Base-by-base conservation (phyloP, 2,329 filamentous ascomycete genomes). In the Cytospora piceicola region DNA sequence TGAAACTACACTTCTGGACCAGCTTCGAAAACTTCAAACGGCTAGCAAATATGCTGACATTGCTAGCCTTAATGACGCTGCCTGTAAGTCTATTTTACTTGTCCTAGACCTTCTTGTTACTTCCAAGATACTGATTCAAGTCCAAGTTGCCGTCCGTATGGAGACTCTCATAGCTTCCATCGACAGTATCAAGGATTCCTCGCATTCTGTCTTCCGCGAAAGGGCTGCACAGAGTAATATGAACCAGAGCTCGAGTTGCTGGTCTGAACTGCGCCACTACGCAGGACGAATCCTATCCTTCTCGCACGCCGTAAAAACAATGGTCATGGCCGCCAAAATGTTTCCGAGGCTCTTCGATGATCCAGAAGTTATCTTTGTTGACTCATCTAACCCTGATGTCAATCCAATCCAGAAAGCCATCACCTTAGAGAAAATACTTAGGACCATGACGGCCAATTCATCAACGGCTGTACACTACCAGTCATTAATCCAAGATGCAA, bases 371-470 rank as follows among this genome's bases (percentile, higher is more conserved):
- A 15, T 52, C 3, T 65, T 51, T 39, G 2, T 72, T 6, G 60
- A 54, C 0, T 71, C 71, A 0, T 68, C 67, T 12, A 9, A 20
- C 12, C 64, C 64, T 0, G 30, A 30, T 3, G 20, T 17, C 2
- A 64, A 58, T 2, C 65, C 64, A 1, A 6, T 58, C 17, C 55
- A 64, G 14, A 14, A 24, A 2, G n/a, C 6, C 4, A 20, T n/a
- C 0, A 71, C 71, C 6, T 14, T 12, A 12, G 52, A 66, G 4
- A 52, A 6, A 1, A 72, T 73, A n/a, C 32, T 73, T 5, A 57
- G 65, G 0, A 58, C 68, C 0, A 70, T 72, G 68, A 67, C 67
- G 0, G 56, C 52, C 0, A 55, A 64, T 1, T 6, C 49, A 6
- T 53, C 51, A 5, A 32, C 54, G 2, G 63, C 66, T 3, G 20